Percentiles rank a stretch among this genome's conserved stretches.
phyloP scores from a whole-genome alignment of 257 asterid species.

The Scutellaria minor region DNA sequence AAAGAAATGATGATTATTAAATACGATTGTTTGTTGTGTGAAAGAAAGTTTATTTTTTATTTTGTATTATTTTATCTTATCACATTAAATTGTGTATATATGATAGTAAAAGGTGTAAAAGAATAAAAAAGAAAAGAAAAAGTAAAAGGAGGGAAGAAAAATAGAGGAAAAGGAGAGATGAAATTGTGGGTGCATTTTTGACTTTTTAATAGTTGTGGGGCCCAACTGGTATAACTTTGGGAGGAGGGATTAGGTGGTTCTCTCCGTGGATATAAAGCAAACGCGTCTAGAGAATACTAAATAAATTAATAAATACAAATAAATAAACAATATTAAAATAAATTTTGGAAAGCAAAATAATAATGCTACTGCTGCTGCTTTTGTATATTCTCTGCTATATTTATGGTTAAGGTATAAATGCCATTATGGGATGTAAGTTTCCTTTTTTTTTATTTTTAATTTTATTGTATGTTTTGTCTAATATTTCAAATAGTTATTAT shows the following conservation, averaged over 20 bases:
- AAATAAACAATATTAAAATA: not conserved
- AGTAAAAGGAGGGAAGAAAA: constrained; percentile 1
- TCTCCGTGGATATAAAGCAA: constrained; percentile 47
- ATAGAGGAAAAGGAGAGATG: constrained; percentile 21
- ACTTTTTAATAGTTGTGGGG: constrained; percentile 27
- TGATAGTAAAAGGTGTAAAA: not conserved
- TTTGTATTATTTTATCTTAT: too few species aligned
- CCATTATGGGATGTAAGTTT: not conserved
- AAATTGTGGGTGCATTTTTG: constrained; percentile 27
- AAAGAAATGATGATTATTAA: too few species aligned
- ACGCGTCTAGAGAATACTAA: constrained; percentile 23
- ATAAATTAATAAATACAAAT: not conserved
- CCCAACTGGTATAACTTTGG: constrained; percentile 26
- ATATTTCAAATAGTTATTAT: too few species aligned
- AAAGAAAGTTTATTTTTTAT: too few species aligned
- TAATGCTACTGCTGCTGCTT: not conserved
- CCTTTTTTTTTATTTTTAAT: not conserved
- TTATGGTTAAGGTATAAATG: constrained; percentile 33
- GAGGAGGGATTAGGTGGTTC: constrained; percentile 31
- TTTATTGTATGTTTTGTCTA: not conserved
- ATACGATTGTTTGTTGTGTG: too few species aligned
- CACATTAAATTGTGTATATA: too few species aligned
- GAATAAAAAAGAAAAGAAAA: not conserved
- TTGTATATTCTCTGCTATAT: constrained; percentile 26
- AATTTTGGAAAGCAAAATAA: constrained; percentile 7